Evolutionary conservation across 1,284 basidiomycete genomes (phyloP).

Genomic region (Termitomyces sp.): DNA sequence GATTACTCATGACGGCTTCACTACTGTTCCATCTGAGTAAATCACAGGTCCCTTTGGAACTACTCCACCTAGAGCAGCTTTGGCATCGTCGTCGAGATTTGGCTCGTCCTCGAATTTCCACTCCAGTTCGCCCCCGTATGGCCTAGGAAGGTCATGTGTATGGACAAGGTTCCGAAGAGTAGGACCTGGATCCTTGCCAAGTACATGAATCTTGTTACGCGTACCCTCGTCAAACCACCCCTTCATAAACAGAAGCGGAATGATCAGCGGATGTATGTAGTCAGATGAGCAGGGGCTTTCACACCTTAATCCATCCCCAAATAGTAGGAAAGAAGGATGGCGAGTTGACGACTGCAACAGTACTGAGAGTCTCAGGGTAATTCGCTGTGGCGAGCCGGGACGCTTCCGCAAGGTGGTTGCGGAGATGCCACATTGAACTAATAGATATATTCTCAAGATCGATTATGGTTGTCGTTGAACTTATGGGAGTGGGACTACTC

Average conservation of each 20-base stretch:
- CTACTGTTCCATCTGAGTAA: conserved; percentile 42
- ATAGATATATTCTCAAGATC: conserved; percentile 63
- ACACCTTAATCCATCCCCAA: conserved; percentile 75
- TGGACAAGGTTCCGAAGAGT: conserved; percentile 51
- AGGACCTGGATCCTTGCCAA: conserved; percentile 52
- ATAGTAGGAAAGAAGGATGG: conserved; percentile 74
- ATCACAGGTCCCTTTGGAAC: conserved; percentile 46
- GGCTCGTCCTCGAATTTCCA: conserved; percentile 66
- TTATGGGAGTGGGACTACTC: conserved; percentile 50
- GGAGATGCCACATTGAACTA: conserved; percentile 60
- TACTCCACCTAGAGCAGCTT: conserved; percentile 31
- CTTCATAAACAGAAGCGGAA: conserved; percentile 20
- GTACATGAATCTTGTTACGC: conserved; percentile 63
- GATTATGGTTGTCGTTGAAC: conserved; percentile 66
- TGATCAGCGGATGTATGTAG: background rate
- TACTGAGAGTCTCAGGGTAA: conserved; percentile 70
- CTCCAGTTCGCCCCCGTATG: conserved; percentile 65
- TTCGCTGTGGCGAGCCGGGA: conserved; percentile 70
- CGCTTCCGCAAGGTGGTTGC: conserved; percentile 68
- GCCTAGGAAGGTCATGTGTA: conserved; percentile 51
- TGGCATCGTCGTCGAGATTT: conserved; percentile 44
- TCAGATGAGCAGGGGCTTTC: background rate
- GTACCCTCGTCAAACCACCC: conserved; percentile 77
- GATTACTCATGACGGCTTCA: conserved; percentile 3
- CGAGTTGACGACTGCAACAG: conserved; percentile 66